These are phyloP conservation scores for Blastobotrys apis DNA, from an alignment of 1,139 yeast genomes.

Conservation along the genomic window DNA sequence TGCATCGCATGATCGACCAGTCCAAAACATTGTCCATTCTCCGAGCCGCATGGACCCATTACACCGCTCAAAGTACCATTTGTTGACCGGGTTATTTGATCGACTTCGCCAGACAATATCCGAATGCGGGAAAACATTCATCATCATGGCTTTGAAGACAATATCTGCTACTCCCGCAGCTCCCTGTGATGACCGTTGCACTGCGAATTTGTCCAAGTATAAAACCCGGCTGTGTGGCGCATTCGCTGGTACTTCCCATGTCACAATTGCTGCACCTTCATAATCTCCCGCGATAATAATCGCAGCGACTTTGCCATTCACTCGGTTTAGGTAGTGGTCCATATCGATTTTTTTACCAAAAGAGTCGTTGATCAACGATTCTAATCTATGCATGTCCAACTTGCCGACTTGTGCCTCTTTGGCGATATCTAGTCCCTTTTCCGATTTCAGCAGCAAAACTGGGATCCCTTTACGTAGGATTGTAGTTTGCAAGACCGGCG, in stretches of 20 bases:
- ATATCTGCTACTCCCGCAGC: constrained; percentile 91
- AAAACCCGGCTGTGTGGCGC: constrained; percentile 36
- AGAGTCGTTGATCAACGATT: constrained; percentile 67
- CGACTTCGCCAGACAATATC: constrained; percentile 91
- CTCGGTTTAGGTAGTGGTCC: constrained; percentile 59
- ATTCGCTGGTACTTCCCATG: constrained; percentile 51
- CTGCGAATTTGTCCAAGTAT: constrained; percentile 91
- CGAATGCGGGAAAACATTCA: constrained; percentile 54
- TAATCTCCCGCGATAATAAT: constrained; percentile 87
- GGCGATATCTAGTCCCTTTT: constrained; percentile 39
- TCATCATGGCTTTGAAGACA: constrained; percentile 72
- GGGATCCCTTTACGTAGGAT: constrained; percentile 74
- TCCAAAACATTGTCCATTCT: constrained; percentile 66
- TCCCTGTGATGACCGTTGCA: constrained; percentile 76
- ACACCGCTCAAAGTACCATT: constrained; percentile 95
- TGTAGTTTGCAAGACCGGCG: constrained; percentile 70
- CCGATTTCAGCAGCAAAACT: constrained; percentile 48
- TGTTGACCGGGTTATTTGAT: constrained; percentile 81
- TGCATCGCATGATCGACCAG: constrained; percentile 45
- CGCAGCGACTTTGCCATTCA: constrained; percentile 64
- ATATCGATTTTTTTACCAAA: constrained; percentile 66
- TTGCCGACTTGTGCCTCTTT: constrained; percentile 46
- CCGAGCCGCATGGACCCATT: constrained; percentile 60
- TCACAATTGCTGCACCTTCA: constrained; percentile 90
- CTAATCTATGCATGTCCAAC: constrained; percentile 55